Percentiles rank a stretch among this genome's conserved stretches.
Evolutionary conservation across 2,329 filamentous ascomycete species (phyloP).

Genomic region (Claviceps spartinae): DNA sequence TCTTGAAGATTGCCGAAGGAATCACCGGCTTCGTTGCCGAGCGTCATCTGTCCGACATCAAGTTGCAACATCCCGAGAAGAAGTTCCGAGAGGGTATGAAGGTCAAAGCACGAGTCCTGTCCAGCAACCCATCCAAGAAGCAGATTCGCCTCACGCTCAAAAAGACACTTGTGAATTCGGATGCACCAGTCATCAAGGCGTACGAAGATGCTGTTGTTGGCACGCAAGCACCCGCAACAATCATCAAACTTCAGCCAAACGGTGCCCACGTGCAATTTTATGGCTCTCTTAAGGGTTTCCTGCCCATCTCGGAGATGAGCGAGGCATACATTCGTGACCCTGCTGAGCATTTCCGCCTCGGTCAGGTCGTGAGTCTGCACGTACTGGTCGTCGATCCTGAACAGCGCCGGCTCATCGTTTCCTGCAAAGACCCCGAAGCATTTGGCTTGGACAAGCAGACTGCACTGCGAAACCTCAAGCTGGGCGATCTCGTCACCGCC

Average conservation of each 20-base stretch:
- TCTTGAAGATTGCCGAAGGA: slow-evolving; percentile 73
- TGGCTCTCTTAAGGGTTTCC: slow-evolving; percentile 66
- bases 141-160: slow-evolving; percentile 83
- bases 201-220: slow-evolving; percentile 64
- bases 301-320: slow-evolving; percentile 94
- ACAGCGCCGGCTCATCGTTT: slow-evolving; percentile 62
- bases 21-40: slow-evolving; percentile 82
- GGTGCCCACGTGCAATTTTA: slow-evolving; percentile 93
- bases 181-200: slow-evolving; percentile 62
- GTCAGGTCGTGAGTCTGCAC: slow-evolving; percentile 84
- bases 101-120: slow-evolving; percentile 76
- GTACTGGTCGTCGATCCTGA: slow-evolving; percentile 68
- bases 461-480: slow-evolving; percentile 57
- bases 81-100: slow-evolving; percentile 82
- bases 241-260: slow-evolving; percentile 63
- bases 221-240: slow-evolving; percentile 70
- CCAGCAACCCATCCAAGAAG: slow-evolving; percentile 59
- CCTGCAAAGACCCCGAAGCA: slow-evolving; percentile 77
- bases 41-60: slow-evolving; percentile 77
- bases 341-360: slow-evolving; percentile 72
- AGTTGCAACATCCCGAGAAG: slow-evolving; percentile 83
- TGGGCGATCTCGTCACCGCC: slow-evolving; percentile 64
- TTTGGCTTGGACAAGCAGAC: slow-evolving; percentile 65
- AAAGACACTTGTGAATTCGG: slow-evolving; percentile 86
- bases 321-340: slow-evolving; percentile 90